These are phyloP conservation scores for Dispira simplex DNA, from an alignment of 192 early-diverging fungal genomes.

Conservation along the genomic window DNA sequence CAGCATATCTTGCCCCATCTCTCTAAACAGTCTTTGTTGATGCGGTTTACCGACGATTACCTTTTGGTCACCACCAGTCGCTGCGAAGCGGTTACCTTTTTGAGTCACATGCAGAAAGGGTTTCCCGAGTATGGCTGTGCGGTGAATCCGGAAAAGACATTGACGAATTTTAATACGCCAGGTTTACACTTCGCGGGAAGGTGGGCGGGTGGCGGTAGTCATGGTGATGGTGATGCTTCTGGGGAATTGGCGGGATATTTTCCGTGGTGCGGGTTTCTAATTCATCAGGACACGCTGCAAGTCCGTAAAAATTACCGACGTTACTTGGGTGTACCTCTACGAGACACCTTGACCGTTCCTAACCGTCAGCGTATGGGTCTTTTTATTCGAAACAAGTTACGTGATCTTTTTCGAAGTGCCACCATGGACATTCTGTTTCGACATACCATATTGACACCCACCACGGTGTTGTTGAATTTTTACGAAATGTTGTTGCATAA, in stretches of 20 bases:
- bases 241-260: slow-evolving; percentile 17
- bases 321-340: slow-evolving; percentile 25
- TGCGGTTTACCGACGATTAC: slow-evolving; percentile 79
- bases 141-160: slow-evolving; percentile 60
- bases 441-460: slow-evolving; percentile 36
- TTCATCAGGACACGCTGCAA: slow-evolving; percentile 47
- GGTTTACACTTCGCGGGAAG: not conserved
- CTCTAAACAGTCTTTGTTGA: slow-evolving; percentile 34
- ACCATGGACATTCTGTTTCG: slow-evolving; percentile 44
- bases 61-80: slow-evolving; percentile 47
- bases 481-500: slow-evolving; percentile 60
- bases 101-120: slow-evolving; percentile 38
- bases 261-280: slow-evolving; percentile 73
- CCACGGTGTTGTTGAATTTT: slow-evolving; percentile 52
- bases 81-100: slow-evolving; percentile 32
- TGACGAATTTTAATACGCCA: slow-evolving; percentile 55
- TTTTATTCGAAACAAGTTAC: slow-evolving; percentile 29
- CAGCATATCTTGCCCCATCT: slow-evolving; percentile 28
- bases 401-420: slow-evolving; percentile 14
- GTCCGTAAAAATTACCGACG: slow-evolving; percentile 54
- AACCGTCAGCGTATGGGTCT: slow-evolving; percentile 19
- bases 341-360: slow-evolving; percentile 31
- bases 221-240: not conserved
- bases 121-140: slow-evolving; percentile 55
- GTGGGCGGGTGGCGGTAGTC: slow-evolving; percentile 13